These are phyloP conservation scores for Tulasnella sp. DNA, from an alignment of 768 basidiomycete genomes.

Conservation along the genomic window DNA sequence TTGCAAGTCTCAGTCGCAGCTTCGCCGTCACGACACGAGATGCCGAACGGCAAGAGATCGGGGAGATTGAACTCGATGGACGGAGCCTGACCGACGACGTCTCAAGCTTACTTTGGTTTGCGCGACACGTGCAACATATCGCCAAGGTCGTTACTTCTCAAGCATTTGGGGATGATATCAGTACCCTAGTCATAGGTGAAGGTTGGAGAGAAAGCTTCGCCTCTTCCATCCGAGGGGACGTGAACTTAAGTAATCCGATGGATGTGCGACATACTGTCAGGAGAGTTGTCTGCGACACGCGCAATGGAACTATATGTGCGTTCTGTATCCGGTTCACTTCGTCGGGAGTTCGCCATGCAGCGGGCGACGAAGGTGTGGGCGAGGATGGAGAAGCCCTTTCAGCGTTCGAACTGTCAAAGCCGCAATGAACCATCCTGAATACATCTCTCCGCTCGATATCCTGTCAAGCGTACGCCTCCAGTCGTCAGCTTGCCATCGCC, in stretches of 20 bases:
- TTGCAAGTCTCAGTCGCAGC: constrained; percentile 77
- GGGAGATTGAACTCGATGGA: constrained; percentile 48
- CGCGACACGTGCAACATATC: not conserved
- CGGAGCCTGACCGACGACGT: constrained; percentile 58
- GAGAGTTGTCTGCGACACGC: too few species aligned
- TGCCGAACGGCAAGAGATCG: constrained; percentile 50
- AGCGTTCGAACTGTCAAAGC: constrained; percentile 34
- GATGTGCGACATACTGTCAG: not conserved
- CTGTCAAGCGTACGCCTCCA: constrained; percentile 23
- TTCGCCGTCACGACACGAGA: constrained; percentile 79
- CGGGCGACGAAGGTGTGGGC: too few species aligned
- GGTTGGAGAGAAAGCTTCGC: too few species aligned
- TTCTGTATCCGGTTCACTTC: too few species aligned
- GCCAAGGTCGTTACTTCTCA: not conserved
- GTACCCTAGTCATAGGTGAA: not conserved
- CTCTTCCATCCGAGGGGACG: too few species aligned
- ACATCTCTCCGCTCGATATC: not conserved
- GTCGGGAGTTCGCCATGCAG: too few species aligned
- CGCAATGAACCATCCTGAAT: not conserved
- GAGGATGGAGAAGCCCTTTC: constrained; percentile 28
- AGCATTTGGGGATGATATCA: not conserved
- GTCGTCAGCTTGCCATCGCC: constrained; percentile 10
- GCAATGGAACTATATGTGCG: too few species aligned
- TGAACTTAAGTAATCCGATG: not conserved
- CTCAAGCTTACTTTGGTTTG: constrained; percentile 34